These are phyloP conservation scores for Debaryomyces psychrophilus DNA, from an alignment of 1,139 yeast species.

Conservation along the genomic window DNA sequence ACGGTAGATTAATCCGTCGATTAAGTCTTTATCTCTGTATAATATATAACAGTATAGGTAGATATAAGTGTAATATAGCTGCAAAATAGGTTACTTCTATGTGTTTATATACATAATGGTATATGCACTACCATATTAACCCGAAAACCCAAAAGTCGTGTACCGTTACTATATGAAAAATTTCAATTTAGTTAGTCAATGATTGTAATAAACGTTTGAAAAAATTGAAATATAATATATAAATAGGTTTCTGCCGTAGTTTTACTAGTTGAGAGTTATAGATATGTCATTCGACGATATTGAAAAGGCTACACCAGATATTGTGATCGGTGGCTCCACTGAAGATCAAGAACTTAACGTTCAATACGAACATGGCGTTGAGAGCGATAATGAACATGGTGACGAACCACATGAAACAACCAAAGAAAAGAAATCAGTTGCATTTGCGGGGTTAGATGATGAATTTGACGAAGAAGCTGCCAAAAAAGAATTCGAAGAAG, in stretches of 20 bases:
- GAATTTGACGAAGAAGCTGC: conserved; percentile 65
- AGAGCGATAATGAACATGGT: conserved; percentile 53
- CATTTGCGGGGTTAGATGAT: conserved; percentile 77
- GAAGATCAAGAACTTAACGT: conserved; percentile 46
- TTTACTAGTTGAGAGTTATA: conserved; percentile 12
- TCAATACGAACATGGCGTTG: conserved; percentile 48
- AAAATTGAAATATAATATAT: conserved; percentile 1
- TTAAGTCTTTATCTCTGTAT: not conserved
- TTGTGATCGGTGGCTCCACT: conserved; percentile 75
- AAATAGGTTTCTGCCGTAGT: conserved; percentile 9
- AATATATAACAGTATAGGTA: not conserved
- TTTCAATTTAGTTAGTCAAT: conserved; percentile 6
- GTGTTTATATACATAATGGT: not conserved
- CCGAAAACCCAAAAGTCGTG: conserved; percentile 5
- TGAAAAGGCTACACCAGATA: conserved; percentile 83
- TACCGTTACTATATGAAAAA: conserved; percentile 2
- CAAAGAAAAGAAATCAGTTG: conserved; percentile 72
- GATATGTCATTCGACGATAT: conserved; percentile 64
- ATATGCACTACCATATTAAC: conserved; percentile 1
- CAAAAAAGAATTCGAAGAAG: conserved; percentile 89
- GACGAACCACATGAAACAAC: conserved; percentile 46
- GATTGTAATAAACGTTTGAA: conserved; percentile 2
- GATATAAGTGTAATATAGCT: not conserved
- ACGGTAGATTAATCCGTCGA: conserved; percentile 2
- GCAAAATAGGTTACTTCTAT: not conserved